Base-by-base conservation (phyloP, 495 filamentous ascomycete species). In the Hyaloscypha bicolor region DNA sequence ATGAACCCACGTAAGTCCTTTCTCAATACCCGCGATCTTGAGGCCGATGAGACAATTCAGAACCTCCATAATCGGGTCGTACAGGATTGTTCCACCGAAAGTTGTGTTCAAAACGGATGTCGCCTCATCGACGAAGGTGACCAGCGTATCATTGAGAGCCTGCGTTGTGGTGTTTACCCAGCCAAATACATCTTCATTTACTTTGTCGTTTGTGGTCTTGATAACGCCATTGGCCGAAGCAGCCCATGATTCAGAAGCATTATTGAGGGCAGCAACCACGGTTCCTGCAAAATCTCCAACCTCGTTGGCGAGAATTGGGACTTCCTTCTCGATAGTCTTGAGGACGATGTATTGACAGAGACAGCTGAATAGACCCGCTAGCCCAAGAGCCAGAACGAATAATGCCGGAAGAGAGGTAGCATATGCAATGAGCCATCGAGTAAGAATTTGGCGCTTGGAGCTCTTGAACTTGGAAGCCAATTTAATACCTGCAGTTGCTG, bases 341-440 rank as follows among this genome's bases (percentile, higher is more conserved):
- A 99, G 84, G 4, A 98, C 79, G 55, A 95, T 83, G 72, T 86
- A 93, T 77, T 98, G 95, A 77, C 88, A 94, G 55, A 97, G 80
- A 74, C 93, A 96, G 31, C 89, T 85, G 69, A 96, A 83, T 6
- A 99, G 83, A 6, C 94, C 96, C 0, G 95, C 93, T 3, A 97
- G 42, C 30, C 88, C 95, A 30, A 99, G 87, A 12, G 90, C 89
- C 1, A 98, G 86, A 6, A 99, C 86, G 72, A 99, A 92, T 16
- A 99, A 81, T 4, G 94, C 96, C 0, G 93, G 88, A 0, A 90
- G 75, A 5, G 94, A 91, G 1, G 95, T 98, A 19, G 85, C 86
- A 74, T 99, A 99, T 19, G 94, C 90, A 60, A 97, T 80, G 37
- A 86, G 85, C 95, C 95, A 99, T 33, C 95, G 87, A 2, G 87